Evolutionary conservation across 2,329 filamentous ascomycete species (phyloP), one percentile per base, ranked within the genome.

Genomic region (Albophoma yamanashiensis): DNA sequence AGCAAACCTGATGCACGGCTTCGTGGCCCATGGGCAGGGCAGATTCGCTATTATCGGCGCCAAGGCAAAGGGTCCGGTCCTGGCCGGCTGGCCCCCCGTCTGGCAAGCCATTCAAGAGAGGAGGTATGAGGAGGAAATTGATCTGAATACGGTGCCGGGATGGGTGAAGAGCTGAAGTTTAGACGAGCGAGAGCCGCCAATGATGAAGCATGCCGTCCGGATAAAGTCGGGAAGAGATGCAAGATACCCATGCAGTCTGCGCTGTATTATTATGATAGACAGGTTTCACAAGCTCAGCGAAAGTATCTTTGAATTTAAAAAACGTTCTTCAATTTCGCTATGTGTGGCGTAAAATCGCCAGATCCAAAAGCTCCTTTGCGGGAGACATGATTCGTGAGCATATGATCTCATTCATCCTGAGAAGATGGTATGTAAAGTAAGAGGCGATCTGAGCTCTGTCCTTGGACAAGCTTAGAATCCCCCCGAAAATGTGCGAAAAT

Each of bases 11-110:
- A 79, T 97, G 70, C 86, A 88, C 65, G 93, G 92, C 1, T 97
- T 92, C 68, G 82, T 97, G 36, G 89, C 89, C 20, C 91, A 95
- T 67, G 82, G 82, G 34, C 85, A 87, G 68, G 82, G 82, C 52
- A 86, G 89, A 56, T 92, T 97, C 68, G 92, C 91, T 15, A 89
- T 97, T 52, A 85, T 89, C 58, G 92, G 92, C 3, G 86, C 89
- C 31, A 88, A 87, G 77, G 81, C 81, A 62, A 83, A 82, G 64
- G 83, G 84, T 31, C 82, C 87, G 0, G 73, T 90, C 25, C 78
- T 78, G 40, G 88, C 88, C 1, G 90, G 89, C 0, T 97, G 93
- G 77, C 92, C 92, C 1, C 78, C 76, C 52, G 84, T 90, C 1
- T 91, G 87, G 81, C 79, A 85, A 60, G 87, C 88, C 0, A 82